Base-by-base conservation (phyloP, 2,329 filamentous ascomycete genomes). In the Cercospora janseana region DNA sequence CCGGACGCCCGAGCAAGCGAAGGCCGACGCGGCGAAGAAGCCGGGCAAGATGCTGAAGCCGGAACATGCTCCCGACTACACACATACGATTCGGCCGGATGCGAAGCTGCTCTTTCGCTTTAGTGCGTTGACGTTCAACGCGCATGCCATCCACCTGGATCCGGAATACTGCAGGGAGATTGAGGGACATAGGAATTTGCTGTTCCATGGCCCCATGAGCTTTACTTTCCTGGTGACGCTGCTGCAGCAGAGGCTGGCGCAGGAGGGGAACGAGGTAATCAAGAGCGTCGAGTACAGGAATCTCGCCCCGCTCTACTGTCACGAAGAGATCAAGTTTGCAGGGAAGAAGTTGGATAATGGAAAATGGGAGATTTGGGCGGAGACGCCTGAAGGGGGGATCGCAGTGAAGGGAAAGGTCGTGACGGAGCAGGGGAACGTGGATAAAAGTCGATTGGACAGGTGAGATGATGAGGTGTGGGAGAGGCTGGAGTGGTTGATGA, bases 41-140 rank as follows among this genome's bases (percentile, higher is more conserved):
- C 54, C 60, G 4, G 58, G 60, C 6, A 72, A 70, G 54, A 71
- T 72, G 44, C 47, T 77, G 2, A 64, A 66, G 38, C 78, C 78
- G 10, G 76, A 76, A 15, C 62, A 70, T 2, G 52, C 69, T n/a
- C 74, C 82, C 1, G 73, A 79, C 38, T 80, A 82, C 60, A 73
- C 71, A 13, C 75, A 86, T 59, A 71, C 73, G 0, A 71, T 95
- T 18, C 79, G 72, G 0, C 88, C 90, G 1, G 83, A 84, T 2
- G 75, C 80, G 2, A 74, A 79, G 4, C 79, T 96, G 4, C 81
- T 98, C 46, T 95, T 95, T 72, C 83, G 91, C 51, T 97, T 92
- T 75, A 93, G 87, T 15, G 90, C 90, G 0, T 79, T 98, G 26
- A 92, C 87, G 2, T 91, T 89, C 75, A 98, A 98, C 69, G 88